Evolutionary conservation across 345 rosid species (phyloP), one percentile per base, ranked within the genome.

Genomic region (Psidium guajava): DNA sequence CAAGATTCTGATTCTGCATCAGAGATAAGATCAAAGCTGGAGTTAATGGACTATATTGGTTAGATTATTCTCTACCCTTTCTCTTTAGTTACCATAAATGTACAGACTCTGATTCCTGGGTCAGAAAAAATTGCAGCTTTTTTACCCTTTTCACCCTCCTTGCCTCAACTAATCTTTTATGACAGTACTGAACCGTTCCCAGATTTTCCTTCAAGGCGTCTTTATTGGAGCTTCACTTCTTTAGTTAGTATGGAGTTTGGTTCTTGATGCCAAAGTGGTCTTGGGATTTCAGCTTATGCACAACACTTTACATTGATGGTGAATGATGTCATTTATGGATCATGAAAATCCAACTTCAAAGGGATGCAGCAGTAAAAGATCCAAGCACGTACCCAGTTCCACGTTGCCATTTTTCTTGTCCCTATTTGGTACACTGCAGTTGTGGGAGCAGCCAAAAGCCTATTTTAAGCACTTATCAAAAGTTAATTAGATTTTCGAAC

Each of bases 1-100:
- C 85, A 89, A 64, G 93, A 91, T 87, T 89, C 64, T 81, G 83
- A 56, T 82, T 93, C 97, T 44, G 94, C 95, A 50, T 92, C 87
- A 2, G 94, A 94, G 84, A 91, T 93, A 85, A 93, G 91, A 89
- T 94, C 96, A 50, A 91, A 89, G 89, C 99, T 98, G 54, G 95
- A 98, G 88, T 93, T 95, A 13, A 88, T 95, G 96, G 99, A 98
- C 89, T 98, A 95, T 91, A 86, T 92, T 82, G 99, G 99, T 98
- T 81, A 88, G 95, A 88, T 75, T 83, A 86, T 89, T 82, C 24
- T 21, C 64, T 73, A 73, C 54, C 86, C 75, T 87, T 54, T 47
- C 88, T 85, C 83, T 40, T 36, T 47, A 47, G 42, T 82, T 69
- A 36, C 47, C 47, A 69, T 69, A 69, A 69, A 32, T 69, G 77